Evolutionary conservation across 805 yeast genomes (phyloP).

Genomic region (Barnettozyma wickerhamii): DNA sequence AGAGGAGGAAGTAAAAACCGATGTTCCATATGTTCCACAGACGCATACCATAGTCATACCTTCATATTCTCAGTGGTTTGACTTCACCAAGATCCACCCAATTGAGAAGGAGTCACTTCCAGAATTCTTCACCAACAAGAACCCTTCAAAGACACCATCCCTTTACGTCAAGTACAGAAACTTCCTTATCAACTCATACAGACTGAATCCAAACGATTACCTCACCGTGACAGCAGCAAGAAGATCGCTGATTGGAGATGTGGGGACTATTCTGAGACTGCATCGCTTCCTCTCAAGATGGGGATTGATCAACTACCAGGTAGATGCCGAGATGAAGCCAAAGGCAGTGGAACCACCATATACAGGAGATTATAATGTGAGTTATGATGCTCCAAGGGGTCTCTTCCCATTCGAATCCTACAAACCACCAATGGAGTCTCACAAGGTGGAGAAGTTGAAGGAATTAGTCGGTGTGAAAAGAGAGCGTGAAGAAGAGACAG

Average conservation of each 20-base stretch:
- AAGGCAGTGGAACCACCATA: constrained; percentile 65
- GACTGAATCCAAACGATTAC: constrained; percentile 87
- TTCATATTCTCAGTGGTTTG: constrained; percentile 85
- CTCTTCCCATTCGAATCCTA: constrained; percentile 86
- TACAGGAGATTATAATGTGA: constrained; percentile 72
- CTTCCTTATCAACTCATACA: constrained; percentile 82
- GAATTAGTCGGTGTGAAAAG: constrained; percentile 25
- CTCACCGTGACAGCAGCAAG: constrained; percentile 87
- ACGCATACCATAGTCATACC: constrained; percentile 84
- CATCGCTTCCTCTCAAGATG: constrained; percentile 82
- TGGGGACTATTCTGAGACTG: constrained; percentile 79
- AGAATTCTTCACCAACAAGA: constrained; percentile 74
- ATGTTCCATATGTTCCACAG: constrained; percentile 41
- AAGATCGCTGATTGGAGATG: constrained; percentile 88
- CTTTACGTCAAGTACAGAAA: constrained; percentile 80
- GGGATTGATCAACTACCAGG: constrained; percentile 94
- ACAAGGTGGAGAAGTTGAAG: constrained; percentile 40
- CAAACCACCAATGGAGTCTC: constrained; percentile 50
- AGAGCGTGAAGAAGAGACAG: constrained; percentile 11
- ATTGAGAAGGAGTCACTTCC: constrained; percentile 84
- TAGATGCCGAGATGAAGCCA: constrained; percentile 73
- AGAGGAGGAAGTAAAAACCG: constrained; percentile 8
- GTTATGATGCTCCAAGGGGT: constrained; percentile 87
- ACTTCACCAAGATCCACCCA: constrained; percentile 62
- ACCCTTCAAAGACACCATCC: constrained; percentile 74